Percentiles rank a stretch among this genome's conserved stretches.
These are phyloP conservation scores for Wickerhamiella spandovensis DNA, from an alignment of 805 yeast genomes.

Conservation along the genomic window DNA sequence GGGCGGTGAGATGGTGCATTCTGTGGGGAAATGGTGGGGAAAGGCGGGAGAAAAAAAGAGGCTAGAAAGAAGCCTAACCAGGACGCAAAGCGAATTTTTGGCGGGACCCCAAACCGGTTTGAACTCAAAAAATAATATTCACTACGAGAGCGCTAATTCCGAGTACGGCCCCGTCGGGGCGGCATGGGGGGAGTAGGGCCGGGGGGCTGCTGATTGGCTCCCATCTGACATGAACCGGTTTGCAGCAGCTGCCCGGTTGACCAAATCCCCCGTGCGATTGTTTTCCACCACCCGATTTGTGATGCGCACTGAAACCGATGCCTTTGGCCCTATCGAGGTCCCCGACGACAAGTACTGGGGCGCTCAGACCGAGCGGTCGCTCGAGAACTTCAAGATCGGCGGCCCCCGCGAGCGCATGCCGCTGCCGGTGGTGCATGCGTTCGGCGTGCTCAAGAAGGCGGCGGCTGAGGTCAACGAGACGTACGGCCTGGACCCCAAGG, in stretches of 20 bases:
- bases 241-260: background rate
- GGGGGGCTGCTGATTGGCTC: background rate
- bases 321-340: constrained; percentile 93
- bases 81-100: no score
- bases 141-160: no score
- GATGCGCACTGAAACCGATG: constrained; percentile 76
- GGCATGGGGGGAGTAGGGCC: no score
- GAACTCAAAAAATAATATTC: no score
- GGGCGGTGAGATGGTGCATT: no score
- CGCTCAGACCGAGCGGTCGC: constrained; percentile 88
- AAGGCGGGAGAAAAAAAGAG: no score
- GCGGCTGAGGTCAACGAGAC: constrained; percentile 82
- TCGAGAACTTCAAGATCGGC: constrained; percentile 90
- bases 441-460: constrained; percentile 87
- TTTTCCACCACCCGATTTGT: constrained; percentile 15
- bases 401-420: constrained; percentile 87
- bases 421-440: constrained; percentile 77
- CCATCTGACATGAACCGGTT: constrained; percentile 1
- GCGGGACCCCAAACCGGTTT: no score
- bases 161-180: no score
- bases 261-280: constrained; percentile 1
- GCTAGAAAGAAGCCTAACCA: no score
- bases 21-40: no score
- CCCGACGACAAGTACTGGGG: constrained; percentile 88
- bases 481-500: constrained; percentile 75